Evolutionary conservation across 2,329 filamentous ascomycete species (phyloP).

Genomic region (Berkeleyomyces rouxiae): DNA sequence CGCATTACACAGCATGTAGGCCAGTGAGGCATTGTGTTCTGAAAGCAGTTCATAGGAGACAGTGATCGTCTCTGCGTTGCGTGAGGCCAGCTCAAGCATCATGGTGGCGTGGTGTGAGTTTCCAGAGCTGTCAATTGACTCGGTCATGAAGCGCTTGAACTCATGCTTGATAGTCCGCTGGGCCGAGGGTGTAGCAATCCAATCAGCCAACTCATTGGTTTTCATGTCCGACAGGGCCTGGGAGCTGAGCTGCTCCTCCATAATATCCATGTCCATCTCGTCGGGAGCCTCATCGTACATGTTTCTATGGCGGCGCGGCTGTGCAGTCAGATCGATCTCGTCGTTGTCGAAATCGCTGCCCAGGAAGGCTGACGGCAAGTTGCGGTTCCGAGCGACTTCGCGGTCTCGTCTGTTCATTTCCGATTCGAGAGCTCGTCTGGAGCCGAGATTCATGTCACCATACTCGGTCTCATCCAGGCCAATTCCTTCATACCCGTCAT

Average conservation of each 20-base stretch:
- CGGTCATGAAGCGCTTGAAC: slow-evolving; percentile 93
- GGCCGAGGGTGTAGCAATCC: slow-evolving; percentile 80
- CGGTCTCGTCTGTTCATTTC: slow-evolving; percentile 58
- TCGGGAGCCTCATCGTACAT: slow-evolving; percentile 90
- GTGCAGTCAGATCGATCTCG: slow-evolving; percentile 67
- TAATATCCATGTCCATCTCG: slow-evolving; percentile 83
- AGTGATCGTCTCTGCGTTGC: slow-evolving; percentile 91
- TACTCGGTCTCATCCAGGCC: slow-evolving; percentile 65
- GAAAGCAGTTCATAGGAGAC: slow-evolving; percentile 90
- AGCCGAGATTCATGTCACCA: slow-evolving; percentile 48
- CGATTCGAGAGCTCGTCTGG: slow-evolving; percentile 53
- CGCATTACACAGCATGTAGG: slow-evolving; percentile 90
- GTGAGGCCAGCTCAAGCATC: slow-evolving; percentile 86
- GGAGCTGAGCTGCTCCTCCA: slow-evolving; percentile 87
- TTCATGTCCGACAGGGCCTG: slow-evolving; percentile 89
- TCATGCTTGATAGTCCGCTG: slow-evolving; percentile 88
- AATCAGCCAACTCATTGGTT: slow-evolving; percentile 81
- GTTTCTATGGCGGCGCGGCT: slow-evolving; percentile 70
- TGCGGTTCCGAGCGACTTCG: slow-evolving; percentile 48
- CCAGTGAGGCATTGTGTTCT: slow-evolving; percentile 78
- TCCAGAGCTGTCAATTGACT: slow-evolving; percentile 80
- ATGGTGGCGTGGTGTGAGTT: slow-evolving; percentile 89
- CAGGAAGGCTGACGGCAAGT: slow-evolving; percentile 57
- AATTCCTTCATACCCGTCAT: slow-evolving; percentile 49
- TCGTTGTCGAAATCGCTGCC: slow-evolving; percentile 73